phyloP scores from a whole-genome alignment of 345 rosid genomes.

The Camelina sativa region DNA sequence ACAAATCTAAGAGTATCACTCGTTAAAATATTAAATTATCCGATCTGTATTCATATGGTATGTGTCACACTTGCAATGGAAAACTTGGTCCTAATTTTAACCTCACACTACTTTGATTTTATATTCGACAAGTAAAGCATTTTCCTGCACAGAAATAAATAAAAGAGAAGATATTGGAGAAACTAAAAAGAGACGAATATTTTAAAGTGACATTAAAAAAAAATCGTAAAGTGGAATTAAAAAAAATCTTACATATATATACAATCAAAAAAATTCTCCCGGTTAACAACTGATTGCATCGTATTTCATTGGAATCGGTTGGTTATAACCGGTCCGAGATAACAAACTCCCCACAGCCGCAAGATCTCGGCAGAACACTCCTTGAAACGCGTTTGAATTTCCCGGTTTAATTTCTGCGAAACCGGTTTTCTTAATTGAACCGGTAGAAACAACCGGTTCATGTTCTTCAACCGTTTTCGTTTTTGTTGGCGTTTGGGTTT shows the following conservation, averaged over 20 bases:
- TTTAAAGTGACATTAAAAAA: constrained; percentile 18
- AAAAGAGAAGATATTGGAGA: constrained; percentile 15
- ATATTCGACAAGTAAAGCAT: constrained; percentile 3
- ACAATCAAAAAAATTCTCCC: constrained; percentile 3
- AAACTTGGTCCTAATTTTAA: neutral
- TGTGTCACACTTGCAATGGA: constrained; percentile 8
- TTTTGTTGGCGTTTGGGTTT: constrained; percentile 56
- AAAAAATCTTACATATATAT: constrained; percentile 17
- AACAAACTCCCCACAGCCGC: constrained; percentile 78
- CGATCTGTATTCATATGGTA: neutral
- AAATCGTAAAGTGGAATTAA: constrained; percentile 1
- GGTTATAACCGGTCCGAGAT: constrained; percentile 78
- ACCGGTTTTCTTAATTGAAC: neutral
- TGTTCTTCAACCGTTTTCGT: constrained; percentile 33
- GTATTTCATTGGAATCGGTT: constrained; percentile 73
- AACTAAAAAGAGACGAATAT: constrained; percentile 15
- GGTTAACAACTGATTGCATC: constrained; percentile 76
- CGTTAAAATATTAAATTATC: neutral
- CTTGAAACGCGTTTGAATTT: constrained; percentile 61
- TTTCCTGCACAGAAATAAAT: constrained; percentile 9
- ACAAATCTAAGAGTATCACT: constrained; percentile 20
- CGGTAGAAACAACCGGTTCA: constrained; percentile 32
- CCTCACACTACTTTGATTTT: neutral
- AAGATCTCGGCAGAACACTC: constrained; percentile 93
- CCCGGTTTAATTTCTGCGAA: constrained; percentile 16